Evolutionary conservation across 2,329 filamentous ascomycete genomes (phyloP).

Genomic region (Aspergillus oerlinghausenensis): DNA sequence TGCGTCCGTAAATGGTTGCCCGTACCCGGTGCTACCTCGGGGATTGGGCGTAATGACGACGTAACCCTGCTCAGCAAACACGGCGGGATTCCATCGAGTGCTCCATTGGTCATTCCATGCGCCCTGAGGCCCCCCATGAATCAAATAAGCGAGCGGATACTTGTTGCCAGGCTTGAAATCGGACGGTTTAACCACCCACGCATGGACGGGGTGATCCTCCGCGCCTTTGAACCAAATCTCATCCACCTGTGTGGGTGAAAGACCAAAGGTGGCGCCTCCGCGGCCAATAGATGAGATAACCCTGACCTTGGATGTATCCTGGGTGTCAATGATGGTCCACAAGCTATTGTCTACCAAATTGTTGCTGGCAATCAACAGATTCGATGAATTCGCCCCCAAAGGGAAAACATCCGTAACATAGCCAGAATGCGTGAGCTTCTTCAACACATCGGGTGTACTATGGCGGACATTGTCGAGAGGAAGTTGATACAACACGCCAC

Average conservation of each 20-base stretch:
- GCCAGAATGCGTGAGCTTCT: conserved; percentile 39
- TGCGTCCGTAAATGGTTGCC: conserved; percentile 50
- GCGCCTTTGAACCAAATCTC: conserved; percentile 46
- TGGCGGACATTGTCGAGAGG: conserved; percentile 25
- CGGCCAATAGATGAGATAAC: conserved; percentile 37
- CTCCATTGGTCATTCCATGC: conserved; percentile 54
- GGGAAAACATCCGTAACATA: conserved; percentile 38
- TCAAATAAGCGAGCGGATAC: conserved; percentile 52
- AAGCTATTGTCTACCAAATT: conserved; percentile 43
- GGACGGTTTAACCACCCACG: conserved; percentile 46
- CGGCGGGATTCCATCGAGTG: conserved; percentile 50
- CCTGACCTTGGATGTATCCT: conserved; percentile 22
- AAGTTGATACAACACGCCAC: conserved; percentile 41
- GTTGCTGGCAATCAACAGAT: conserved; percentile 41
- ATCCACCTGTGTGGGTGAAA: conserved; percentile 39
- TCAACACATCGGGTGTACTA: conserved; percentile 27
- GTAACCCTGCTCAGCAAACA: conserved; percentile 60
- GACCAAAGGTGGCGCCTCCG: conserved; percentile 37
- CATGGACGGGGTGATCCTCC: conserved; percentile 40
- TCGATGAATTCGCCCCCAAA: conserved; percentile 29
- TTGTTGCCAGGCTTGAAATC: conserved; percentile 42
- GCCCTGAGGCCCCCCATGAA: conserved; percentile 50
- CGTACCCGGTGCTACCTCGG: conserved; percentile 55
- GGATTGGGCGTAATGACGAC: conserved; percentile 57
- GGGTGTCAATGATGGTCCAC: conserved; percentile 39